A percentile compares a stretch with the other conserved stretches of the same genome.
Evolutionary conservation across 2,329 filamentous ascomycete species (phyloP).

Genomic region (Exophiala spinifera): DNA sequence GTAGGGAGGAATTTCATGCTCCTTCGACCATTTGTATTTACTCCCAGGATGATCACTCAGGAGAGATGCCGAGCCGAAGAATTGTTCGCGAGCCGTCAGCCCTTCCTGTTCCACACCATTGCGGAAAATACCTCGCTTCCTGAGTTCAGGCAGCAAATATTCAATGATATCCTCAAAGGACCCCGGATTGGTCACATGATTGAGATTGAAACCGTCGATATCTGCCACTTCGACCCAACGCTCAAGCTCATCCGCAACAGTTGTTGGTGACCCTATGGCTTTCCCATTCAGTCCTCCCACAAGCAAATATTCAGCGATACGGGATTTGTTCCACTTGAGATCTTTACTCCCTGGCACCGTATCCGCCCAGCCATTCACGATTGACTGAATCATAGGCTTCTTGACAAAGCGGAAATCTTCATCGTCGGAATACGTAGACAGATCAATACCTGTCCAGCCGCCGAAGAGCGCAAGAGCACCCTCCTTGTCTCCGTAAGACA

Average conservation of each 20-base stretch:
- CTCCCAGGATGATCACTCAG: constrained; percentile 20
- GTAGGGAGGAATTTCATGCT: too few species aligned
- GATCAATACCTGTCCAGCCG: constrained; percentile 60
- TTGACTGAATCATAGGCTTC: constrained; percentile 50
- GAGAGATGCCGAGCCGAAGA: constrained; percentile 17
- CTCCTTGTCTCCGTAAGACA: constrained; percentile 52
- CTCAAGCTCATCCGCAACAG: constrained; percentile 67
- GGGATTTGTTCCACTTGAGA: constrained; percentile 40
- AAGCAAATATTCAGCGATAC: constrained; percentile 45
- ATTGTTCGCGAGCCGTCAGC: constrained; percentile 27
- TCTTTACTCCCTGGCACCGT: constrained; percentile 36
- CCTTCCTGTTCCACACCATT: constrained; percentile 12
- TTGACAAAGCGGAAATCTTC: constrained; percentile 57
- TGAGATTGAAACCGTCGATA: constrained; percentile 68
- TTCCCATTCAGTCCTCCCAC: constrained; percentile 51
- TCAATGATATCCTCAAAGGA: constrained; percentile 53
- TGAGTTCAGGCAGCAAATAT: constrained; percentile 48
- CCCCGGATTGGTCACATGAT: constrained; percentile 50
- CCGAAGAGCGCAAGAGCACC: constrained; percentile 56
- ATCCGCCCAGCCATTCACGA: constrained; percentile 25
- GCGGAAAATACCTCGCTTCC: constrained; percentile 41
- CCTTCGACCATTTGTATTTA: constrained; percentile 15
- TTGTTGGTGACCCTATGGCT: constrained; percentile 55
- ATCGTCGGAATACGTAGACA: constrained; percentile 56
- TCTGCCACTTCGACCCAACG: constrained; percentile 66